Base-by-base conservation (phyloP, 2,329 filamentous ascomycete genomes). In the Cadophora luteo-olivacea region DNA sequence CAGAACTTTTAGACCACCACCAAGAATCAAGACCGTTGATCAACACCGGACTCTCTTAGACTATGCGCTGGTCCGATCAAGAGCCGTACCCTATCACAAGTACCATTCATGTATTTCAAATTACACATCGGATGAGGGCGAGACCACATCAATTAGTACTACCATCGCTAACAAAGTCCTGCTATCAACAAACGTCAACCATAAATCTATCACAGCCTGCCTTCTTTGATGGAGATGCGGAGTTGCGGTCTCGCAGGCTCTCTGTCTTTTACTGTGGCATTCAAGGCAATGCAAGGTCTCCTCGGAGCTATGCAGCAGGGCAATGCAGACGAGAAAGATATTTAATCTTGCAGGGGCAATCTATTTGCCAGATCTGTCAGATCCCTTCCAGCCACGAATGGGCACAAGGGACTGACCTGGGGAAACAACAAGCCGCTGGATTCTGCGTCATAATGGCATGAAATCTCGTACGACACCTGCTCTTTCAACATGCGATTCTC, bases 281-380 rank as follows among this genome's bases (percentile, higher is more conserved):
- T 54, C 32, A 22, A 54, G 48, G 48, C n/a, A n/a, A 48, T 63
- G 25, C 36, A 52, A 67, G 58, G 49, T 67, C 65, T 63, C 65
- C 58, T 61, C 54, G 64, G 64, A 66, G 22, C 48, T 66, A 16
- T 45, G 24, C 49, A 48, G 61, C 36, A 57, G 61, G 61, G n/a
- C 49, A 64, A 38, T 36, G 22, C n/a, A 41, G 57, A 36, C 57
- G 5, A 6, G 2, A 45, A 60, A 41, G 36, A 41, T 12, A 38
- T 38, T 60, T 24, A 22, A 60, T 41, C 7, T 32, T 32, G 51
- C 51, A 55, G 22, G 57, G 57, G 14, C 41, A 45, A 45, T 45
- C 41, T 45, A 57, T 54, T 54, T 54, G 51, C 52, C 29, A 55
- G 29, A 55, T 55, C 52, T 55, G 19, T 54, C 51, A 55, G 52